Evolutionary conservation across 495 filamentous ascomycete genomes (phyloP).

Genomic region (Staphylotrichum tortipilum): DNA sequence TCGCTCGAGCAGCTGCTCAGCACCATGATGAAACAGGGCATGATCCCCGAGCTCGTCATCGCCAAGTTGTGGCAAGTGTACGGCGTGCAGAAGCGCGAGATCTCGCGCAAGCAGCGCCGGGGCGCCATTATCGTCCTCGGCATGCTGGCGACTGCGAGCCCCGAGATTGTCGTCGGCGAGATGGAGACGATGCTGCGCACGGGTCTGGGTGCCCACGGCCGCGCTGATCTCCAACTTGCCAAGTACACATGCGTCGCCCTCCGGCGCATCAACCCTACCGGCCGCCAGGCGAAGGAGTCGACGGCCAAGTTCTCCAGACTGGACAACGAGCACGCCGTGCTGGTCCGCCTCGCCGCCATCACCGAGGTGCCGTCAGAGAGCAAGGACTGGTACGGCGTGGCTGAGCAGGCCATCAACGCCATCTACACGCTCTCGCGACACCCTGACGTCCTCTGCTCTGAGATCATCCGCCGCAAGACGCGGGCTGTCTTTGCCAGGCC

Average conservation of each 20-base stretch:
- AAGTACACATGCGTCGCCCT: slow-evolving; percentile 93
- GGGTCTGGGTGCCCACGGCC: slow-evolving; percentile 72
- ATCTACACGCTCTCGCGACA: slow-evolving; percentile 95
- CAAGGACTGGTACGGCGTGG: slow-evolving; percentile 96
- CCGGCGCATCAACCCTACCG: slow-evolving; percentile 75
- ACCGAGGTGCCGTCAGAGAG: slow-evolving; percentile 75
- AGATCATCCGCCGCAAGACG: slow-evolving; percentile 82
- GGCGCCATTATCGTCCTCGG: slow-evolving; percentile 94
- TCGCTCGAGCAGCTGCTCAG: slow-evolving; percentile 88
- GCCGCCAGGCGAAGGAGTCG: slow-evolving; percentile 66
- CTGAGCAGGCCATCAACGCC: slow-evolving; percentile 91
- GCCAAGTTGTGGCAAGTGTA: slow-evolving; percentile 97
- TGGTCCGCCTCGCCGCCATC: slow-evolving; percentile 71
- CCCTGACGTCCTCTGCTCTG: slow-evolving; percentile 87
- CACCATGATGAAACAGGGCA: slow-evolving; percentile 93
- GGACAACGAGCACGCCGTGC: slow-evolving; percentile 82
- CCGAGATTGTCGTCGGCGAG: slow-evolving; percentile 85
- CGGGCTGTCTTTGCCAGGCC: slow-evolving; percentile 60
- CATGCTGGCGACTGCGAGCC: slow-evolving; percentile 90
- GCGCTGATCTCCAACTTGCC: slow-evolving; percentile 75
- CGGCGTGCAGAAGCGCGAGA: slow-evolving; percentile 84
- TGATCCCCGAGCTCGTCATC: slow-evolving; percentile 77
- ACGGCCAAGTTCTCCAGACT: slow-evolving; percentile 62
- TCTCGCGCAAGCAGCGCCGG: slow-evolving; percentile 82
- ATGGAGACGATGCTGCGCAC: slow-evolving; percentile 90